A percentile compares a stretch with the other conserved stretches of the same genome.
phyloP scores from a whole-genome alignment of 129 eudicot genomes.

The Oenanthe sinensis region DNA sequence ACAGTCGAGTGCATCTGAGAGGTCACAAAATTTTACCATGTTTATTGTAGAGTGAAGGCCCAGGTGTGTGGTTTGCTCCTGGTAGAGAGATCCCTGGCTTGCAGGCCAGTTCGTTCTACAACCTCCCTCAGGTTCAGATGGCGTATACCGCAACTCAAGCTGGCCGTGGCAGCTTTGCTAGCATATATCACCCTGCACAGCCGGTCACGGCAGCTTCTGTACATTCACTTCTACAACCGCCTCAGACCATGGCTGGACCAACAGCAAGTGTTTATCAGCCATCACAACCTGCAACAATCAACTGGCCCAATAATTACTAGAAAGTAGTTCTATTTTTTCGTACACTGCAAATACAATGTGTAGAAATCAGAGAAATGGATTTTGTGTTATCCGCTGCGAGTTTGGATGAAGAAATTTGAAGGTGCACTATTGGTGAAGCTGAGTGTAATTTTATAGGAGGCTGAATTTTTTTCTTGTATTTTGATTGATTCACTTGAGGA shows the following conservation, averaged over 20 bases:
- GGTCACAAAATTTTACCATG: not conserved
- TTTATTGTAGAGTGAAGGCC: slow-evolving; percentile 60
- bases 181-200: slow-evolving; percentile 64
- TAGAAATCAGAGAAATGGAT: slow-evolving; percentile 18
- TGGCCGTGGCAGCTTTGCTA: slow-evolving; percentile 63
- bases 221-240: slow-evolving; percentile 84
- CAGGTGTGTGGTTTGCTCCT: slow-evolving; percentile 64
- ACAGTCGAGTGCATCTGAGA: not conserved
- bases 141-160: slow-evolving; percentile 62
- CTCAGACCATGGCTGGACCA: slow-evolving; percentile 71
- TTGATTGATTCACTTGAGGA: slow-evolving; percentile 28
- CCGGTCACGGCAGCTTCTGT: slow-evolving; percentile 54
- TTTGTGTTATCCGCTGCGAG: slow-evolving; percentile 13
- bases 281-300: slow-evolving; percentile 63
- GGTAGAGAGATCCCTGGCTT: slow-evolving; percentile 66
- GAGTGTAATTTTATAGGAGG: slow-evolving; percentile 53
- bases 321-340: not conserved
- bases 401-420: slow-evolving; percentile 20
- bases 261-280: slow-evolving; percentile 60
- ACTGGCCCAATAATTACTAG: slow-evolving; percentile 87
- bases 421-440: slow-evolving; percentile 27
- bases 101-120: slow-evolving; percentile 62
- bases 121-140: slow-evolving; percentile 78
- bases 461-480: slow-evolving; percentile 25
- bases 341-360: slow-evolving; percentile 20